Evolutionary conservation across 2,329 filamentous ascomycete species (phyloP).

Genomic region (Ophiostoma quercus): DNA sequence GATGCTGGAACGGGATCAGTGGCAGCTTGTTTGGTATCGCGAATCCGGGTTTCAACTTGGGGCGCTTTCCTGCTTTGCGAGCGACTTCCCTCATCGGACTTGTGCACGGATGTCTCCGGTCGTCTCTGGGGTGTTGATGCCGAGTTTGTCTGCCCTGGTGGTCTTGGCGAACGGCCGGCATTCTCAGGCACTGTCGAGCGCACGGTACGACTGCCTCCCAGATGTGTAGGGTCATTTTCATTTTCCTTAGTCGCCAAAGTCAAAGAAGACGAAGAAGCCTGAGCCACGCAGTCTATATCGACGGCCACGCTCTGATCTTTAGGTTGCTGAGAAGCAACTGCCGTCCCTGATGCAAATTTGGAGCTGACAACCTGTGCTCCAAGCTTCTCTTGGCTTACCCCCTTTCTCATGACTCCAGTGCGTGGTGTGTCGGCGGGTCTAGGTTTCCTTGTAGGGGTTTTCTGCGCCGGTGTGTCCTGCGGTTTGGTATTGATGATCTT

Average conservation of each 20-base stretch:
- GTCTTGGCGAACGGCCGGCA: background rate
- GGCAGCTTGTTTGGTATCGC: background rate
- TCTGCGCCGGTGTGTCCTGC: background rate
- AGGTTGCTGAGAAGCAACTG: background rate
- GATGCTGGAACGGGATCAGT: background rate
- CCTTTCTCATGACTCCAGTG: background rate
- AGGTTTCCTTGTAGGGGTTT: background rate
- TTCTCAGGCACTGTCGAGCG: background rate
- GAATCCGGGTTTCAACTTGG: background rate
- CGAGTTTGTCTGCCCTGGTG: background rate
- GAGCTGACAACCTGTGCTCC: background rate
- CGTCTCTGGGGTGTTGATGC: slow-evolving; percentile 2
- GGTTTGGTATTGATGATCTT: slow-evolving; percentile 23
- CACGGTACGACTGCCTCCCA: background rate
- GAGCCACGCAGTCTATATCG: background rate
- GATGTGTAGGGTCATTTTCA: background rate
- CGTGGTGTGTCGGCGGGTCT: background rate
- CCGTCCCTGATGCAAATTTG: background rate
- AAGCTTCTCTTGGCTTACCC: background rate
- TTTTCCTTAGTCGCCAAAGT: background rate
- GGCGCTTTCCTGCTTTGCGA: background rate
- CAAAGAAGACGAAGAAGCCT: background rate
- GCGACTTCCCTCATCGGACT: background rate
- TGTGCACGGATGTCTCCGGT: background rate
- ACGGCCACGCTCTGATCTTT: background rate